Evolutionary conservation across 305 asterid genomes (phyloP).

Genomic region (Euphrasia arctica): DNA sequence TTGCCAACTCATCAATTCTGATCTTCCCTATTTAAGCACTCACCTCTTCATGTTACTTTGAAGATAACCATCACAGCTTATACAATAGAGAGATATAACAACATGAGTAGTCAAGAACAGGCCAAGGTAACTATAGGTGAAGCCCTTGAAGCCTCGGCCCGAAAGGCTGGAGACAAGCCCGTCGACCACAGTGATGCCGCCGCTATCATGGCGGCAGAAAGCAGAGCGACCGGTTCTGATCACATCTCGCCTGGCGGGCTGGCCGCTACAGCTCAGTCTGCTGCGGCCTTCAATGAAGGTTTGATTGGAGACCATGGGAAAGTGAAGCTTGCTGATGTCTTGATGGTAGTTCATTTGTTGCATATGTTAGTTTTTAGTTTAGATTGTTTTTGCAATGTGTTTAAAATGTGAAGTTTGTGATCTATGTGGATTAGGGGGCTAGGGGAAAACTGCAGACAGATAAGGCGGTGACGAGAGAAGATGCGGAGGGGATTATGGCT

Average conservation of each 20-base stretch:
- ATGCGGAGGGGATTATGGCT: slow-evolving; percentile 43
- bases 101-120: too few species aligned
- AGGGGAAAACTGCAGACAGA: slow-evolving; percentile 36
- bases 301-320: slow-evolving; percentile 41
- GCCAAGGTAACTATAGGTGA: slow-evolving; percentile 55
- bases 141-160: slow-evolving; percentile 59
- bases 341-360: slow-evolving; percentile 9
- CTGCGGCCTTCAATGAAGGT: slow-evolving; percentile 50
- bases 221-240: slow-evolving; percentile 52
- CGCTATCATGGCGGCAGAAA: slow-evolving; percentile 65
- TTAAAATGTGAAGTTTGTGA: too few species aligned
- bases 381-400: slow-evolving; percentile 1
- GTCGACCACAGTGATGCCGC: slow-evolving; percentile 69
- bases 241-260: slow-evolving; percentile 43
- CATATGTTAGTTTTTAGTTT: too few species aligned
- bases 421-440: slow-evolving; percentile 35
- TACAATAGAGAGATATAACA: not conserved
- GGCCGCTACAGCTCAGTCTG: slow-evolving; percentile 55
- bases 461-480: slow-evolving; percentile 50
- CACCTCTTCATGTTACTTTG: not conserved
- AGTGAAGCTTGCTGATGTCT: slow-evolving; percentile 43
- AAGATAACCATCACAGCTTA: not conserved
- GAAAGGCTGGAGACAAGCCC: slow-evolving; percentile 37
- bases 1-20: not conserved
- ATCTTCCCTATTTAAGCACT: not conserved